phyloP scores from a whole-genome alignment of 768 basidiomycete genomes.

The Pisolithus orientalis region DNA sequence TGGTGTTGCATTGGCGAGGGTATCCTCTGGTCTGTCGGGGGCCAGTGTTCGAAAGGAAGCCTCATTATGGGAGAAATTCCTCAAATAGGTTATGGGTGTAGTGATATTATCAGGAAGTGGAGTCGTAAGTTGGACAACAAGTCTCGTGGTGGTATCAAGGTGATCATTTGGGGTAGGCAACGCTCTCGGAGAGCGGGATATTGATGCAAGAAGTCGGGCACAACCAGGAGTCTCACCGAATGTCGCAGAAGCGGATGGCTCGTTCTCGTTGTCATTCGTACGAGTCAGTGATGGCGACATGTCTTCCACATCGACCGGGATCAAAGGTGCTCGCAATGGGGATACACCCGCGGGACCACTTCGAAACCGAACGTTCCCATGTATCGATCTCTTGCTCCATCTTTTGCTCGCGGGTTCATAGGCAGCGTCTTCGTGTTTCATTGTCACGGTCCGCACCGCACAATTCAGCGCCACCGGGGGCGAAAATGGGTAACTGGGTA shows the following conservation, averaged over 20 bases:
- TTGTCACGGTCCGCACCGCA: no score
- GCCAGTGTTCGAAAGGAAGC: conserved; percentile 12
- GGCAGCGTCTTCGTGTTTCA: no score
- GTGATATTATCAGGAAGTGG: conserved; percentile 3
- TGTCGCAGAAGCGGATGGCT: neutral
- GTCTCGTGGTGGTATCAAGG: neutral
- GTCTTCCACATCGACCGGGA: neutral
- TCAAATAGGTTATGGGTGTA: neutral
- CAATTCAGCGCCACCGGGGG: conserved; percentile 4
- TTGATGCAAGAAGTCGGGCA: conserved; percentile 1
- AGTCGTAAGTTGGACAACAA: neutral
- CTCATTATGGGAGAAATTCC: neutral
- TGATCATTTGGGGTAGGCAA: conserved; percentile 4
- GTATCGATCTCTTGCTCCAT: no score
- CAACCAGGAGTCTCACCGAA: neutral
- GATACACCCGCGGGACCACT: conserved; percentile 6
- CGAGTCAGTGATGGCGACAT: neutral
- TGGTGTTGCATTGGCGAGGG: conserved; percentile 20
- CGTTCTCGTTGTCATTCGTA: conserved; percentile 1
- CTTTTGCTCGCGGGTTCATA: no score
- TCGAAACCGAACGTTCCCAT: conserved; percentile 1
- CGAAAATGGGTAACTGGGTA: conserved; percentile 17
- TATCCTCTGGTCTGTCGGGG: conserved; percentile 5
- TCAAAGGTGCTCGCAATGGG: neutral
- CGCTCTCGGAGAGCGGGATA: no score